These are phyloP conservation scores for Leccinum uliginosum DNA, from an alignment of 768 basidiomycete genomes.

Conservation along the genomic window DNA sequence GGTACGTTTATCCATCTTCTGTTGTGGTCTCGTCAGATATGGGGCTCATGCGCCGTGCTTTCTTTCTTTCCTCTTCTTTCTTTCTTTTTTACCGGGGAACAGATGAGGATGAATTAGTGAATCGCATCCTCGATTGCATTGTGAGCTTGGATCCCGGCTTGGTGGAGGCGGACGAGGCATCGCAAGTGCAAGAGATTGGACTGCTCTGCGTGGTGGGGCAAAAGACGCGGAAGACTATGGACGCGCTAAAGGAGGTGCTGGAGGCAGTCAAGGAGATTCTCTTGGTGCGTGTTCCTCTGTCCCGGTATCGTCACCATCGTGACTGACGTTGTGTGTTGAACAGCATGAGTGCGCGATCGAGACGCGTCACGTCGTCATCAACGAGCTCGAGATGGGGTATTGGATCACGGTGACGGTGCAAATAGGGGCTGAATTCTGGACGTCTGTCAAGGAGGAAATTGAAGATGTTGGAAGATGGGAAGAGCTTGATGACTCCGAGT, in stretches of 20 bases:
- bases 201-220: conserved; percentile 5
- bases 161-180: not conserved
- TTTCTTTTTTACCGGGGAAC: not conserved
- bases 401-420: conserved; percentile 8
- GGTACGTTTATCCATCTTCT: conserved; percentile 4
- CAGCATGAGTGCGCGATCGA: conserved; percentile 6
- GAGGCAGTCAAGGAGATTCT: not conserved
- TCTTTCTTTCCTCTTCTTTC: not conserved
- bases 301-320: not conserved
- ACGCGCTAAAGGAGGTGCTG: conserved; percentile 2
- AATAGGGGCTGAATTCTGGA: not conserved
- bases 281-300: conserved; percentile 2
- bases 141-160: conserved; percentile 1
- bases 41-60: not conserved
- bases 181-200: conserved; percentile 8
- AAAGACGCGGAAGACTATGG: conserved; percentile 3
- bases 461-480: not conserved
- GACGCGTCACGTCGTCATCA: not conserved
- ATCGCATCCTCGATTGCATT: conserved; percentile 8
- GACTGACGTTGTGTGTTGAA: too few relatives aligned
- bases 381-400: conserved; percentile 19
- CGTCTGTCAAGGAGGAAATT: not conserved
- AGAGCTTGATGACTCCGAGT: not conserved
- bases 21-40: not conserved
- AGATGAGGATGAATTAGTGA: conserved; percentile 9